phyloP scores from a whole-genome alignment of 306 rosid genomes.

The Dryas octopetala region DNA sequence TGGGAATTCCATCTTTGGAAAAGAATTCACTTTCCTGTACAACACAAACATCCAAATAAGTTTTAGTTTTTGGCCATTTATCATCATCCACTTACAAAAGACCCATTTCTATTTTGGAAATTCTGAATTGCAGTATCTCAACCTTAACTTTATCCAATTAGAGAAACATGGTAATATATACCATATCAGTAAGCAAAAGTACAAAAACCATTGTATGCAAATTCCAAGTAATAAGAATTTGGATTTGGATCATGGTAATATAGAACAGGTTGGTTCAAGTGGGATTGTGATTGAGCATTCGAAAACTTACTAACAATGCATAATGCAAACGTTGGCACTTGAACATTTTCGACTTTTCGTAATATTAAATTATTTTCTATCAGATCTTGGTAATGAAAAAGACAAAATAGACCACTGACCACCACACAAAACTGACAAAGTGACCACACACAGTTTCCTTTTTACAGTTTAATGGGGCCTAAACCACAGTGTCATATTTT shows the following conservation, averaged over 20 bases:
- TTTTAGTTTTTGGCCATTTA: slow-evolving; percentile 15
- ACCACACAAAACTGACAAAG: slow-evolving; percentile 28
- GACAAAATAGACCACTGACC: background rate
- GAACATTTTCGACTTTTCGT: no score
- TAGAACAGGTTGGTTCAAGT: no score
- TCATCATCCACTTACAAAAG: background rate
- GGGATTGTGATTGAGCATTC: no score
- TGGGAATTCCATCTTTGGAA: slow-evolving; percentile 74
- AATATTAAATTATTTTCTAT: no score
- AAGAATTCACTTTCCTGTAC: slow-evolving; percentile 77
- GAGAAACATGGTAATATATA: background rate
- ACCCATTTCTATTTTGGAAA: background rate
- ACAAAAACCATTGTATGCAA: no score
- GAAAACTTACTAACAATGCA: no score
- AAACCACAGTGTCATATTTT: no score
- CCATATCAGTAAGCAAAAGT: background rate
- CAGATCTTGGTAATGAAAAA: no score
- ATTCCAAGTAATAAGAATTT: no score
- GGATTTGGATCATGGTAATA: no score
- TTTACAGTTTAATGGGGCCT: no score
- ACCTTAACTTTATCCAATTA: background rate
- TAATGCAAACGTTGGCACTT: no score
- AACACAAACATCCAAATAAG: slow-evolving; percentile 16
- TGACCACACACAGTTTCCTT: slow-evolving; percentile 6
- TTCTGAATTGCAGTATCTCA: background rate